Conservation (phyloP, 1,284 basidiomycete genomes). For the Puccinia triticina region DNA sequence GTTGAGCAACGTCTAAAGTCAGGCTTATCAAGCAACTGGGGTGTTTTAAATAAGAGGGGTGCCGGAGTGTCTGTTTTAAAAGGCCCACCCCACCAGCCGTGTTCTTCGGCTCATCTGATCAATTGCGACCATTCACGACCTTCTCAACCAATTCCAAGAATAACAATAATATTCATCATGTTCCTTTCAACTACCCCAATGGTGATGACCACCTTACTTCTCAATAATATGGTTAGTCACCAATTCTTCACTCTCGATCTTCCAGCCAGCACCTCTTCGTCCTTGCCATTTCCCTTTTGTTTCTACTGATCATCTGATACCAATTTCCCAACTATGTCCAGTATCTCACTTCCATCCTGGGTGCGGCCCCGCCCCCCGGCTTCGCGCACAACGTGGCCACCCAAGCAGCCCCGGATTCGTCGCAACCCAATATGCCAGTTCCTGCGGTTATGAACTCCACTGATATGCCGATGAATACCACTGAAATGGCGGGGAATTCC, state of each 20-base stretch:
- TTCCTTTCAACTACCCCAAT: conserved; percentile 1
- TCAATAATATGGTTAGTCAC: conserved; percentile 21
- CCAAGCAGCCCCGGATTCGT: not conserved
- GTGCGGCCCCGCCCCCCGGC: conserved; percentile 20
- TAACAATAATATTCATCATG: not conserved
- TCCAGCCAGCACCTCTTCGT: not conserved
- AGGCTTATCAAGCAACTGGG: not conserved
- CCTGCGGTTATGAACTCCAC: conserved; percentile 28
- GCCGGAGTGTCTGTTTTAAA: not conserved
- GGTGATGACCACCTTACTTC: conserved; percentile 21
- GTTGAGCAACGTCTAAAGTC: not conserved
- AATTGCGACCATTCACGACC: not conserved
- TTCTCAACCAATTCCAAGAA: not conserved
- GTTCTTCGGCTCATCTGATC: no score
- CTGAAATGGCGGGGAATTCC: not conserved
- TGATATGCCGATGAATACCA: not conserved
- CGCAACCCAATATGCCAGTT: conserved; percentile 7
- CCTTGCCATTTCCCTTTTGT: not conserved
- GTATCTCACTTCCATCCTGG: not conserved
- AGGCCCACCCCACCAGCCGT: no score
- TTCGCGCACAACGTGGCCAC: conserved; percentile 9
- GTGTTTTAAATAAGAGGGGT: conserved; percentile 4
- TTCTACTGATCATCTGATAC: not conserved
- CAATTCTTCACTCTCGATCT: not conserved
- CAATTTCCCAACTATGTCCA: not conserved